Base-by-base conservation (phyloP, 352 stramenopile genomes). In the Globisporangium irregulare region DNA sequence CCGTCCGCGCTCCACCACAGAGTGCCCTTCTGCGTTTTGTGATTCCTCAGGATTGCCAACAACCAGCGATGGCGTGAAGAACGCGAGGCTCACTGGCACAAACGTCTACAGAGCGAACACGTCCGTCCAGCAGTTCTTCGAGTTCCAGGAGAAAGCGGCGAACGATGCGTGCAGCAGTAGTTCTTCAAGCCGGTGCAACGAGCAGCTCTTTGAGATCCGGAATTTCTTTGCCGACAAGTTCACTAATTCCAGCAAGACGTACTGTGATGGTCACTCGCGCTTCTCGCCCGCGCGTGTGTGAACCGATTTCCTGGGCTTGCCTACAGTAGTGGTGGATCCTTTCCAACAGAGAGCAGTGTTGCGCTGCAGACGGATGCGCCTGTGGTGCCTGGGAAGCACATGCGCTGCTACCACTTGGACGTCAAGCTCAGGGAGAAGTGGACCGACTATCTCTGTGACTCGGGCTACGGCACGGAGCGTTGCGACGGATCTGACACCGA, bases 101-200 rank as follows among this genome's bases (percentile, higher is more conserved):
- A 89, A 81, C 38, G 10, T 91, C 24, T 55, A 58, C 0, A 76
- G 66, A 34, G 75, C 71, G 1, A 68, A 73, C 29, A 46, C 32
- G 5, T 55, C 80, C 0, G 63, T 82, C 4, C 43, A 66, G 6
- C 51, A 76, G 18, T 73, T 90, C 53, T 78, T 81, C 27, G 74
- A 78, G 10, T 90, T 83, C 27, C 74, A 72, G 24, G 46, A 66
- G 8, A 71, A 75, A 5, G 83, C 77, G 7, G 69, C 53, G 7
- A 92, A 92, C 63, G 83, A 90, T n/a, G 80, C 69, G 4, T 92
- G 77, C 62, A 60, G 70, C 46, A 15, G 76, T 57, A 57, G 69
- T 20, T 32, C 12, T 24, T 41, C 20, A 34, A 73, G 29, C 25
- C 69, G 66, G 6, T 74, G 69, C 54, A 66, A 74, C n/a, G 66